Conservation (phyloP, 805 yeast species). For the Kodamaea leandrae region DNA sequence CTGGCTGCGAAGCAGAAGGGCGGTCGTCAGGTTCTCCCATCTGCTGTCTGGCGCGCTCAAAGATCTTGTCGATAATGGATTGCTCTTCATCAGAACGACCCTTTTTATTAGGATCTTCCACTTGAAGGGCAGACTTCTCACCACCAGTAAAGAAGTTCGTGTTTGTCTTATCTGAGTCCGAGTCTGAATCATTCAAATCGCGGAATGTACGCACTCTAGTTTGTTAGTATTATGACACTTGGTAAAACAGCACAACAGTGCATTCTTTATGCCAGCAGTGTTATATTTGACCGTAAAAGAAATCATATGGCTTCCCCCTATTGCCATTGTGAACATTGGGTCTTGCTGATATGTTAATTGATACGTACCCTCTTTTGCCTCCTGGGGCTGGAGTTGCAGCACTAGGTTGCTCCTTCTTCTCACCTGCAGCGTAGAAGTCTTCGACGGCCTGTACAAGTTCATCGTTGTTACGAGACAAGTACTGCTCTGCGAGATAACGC, state of each 20-base stretch:
- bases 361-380: slow-evolving; percentile 1
- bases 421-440: slow-evolving; percentile 33
- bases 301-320: background rate
- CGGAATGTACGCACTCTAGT: slow-evolving; percentile 37
- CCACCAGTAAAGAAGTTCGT: slow-evolving; percentile 63
- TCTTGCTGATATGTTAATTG: too few relatives aligned
- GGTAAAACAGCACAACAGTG: too few relatives aligned
- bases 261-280: slow-evolving; percentile 1
- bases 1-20: slow-evolving; percentile 28
- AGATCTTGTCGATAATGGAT: slow-evolving; percentile 63
- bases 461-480: slow-evolving; percentile 33
- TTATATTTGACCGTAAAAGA: too few relatives aligned
- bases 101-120: slow-evolving; percentile 64
- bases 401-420: slow-evolving; percentile 6
- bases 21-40: slow-evolving; percentile 37
- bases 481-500: slow-evolving; percentile 38
- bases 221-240: slow-evolving; percentile 6
- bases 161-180: slow-evolving; percentile 53
- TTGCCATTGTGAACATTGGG: too few relatives aligned
- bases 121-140: slow-evolving; percentile 76
- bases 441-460: slow-evolving; percentile 41
- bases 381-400: background rate
- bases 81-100: slow-evolving; percentile 38
- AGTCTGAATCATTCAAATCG: slow-evolving; percentile 44
- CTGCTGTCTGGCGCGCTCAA: slow-evolving; percentile 55